Base-by-base conservation (phyloP, 2,329 filamentous ascomycete genomes). In the Colletotrichum trifolii region DNA sequence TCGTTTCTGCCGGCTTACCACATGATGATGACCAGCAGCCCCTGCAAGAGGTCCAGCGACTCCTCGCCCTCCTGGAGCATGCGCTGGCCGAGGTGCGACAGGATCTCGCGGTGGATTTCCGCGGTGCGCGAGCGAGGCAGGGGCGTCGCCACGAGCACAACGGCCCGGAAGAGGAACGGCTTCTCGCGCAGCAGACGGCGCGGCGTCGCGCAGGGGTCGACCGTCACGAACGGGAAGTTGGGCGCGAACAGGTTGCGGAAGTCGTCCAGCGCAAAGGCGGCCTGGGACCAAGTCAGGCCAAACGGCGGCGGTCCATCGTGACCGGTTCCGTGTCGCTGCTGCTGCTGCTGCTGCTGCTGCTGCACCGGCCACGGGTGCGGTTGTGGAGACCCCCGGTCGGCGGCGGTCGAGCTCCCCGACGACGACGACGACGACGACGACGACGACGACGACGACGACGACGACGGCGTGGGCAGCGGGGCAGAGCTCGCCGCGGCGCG, bases 41-140 rank as follows among this genome's bases (percentile, higher is more conserved):
- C 83, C 69, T 84, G 82, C 1, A 85, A 74, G 3, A 82, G 69
- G 60, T 83, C 81, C 8, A 85, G 61, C 13, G 73, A 76, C 38
- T 73, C 73, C 43, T 82, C 76, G 15, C 78, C 77, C 62, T 77
- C 74, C 1, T 82, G 74, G 1, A 85, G 54, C 53, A 82, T 71
- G 39, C 78, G 77, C 17, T 81, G 74, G 6, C 79, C 76, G 36
- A 83, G 69, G 69, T 82, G 80, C 7, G 76, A 76, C 67, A 80
- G 73, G 25, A 78, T 74, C 43, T 78, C 79, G 48, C 72, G 78
- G 72, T 69, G 81, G 71, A 78, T 84, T 72, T 74, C 79, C n/a
- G 70, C 72, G 34, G 76, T 60, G 33, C 70, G 69, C 3, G 73
- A 62, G 33, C 67, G 64, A 48, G 70, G 73, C 3, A 75, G 64